Percentiles rank a stretch among this genome's conserved stretches.
phyloP scores from a whole-genome alignment of 768 basidiomycete species.

The Cyclocybe cylindracea region DNA sequence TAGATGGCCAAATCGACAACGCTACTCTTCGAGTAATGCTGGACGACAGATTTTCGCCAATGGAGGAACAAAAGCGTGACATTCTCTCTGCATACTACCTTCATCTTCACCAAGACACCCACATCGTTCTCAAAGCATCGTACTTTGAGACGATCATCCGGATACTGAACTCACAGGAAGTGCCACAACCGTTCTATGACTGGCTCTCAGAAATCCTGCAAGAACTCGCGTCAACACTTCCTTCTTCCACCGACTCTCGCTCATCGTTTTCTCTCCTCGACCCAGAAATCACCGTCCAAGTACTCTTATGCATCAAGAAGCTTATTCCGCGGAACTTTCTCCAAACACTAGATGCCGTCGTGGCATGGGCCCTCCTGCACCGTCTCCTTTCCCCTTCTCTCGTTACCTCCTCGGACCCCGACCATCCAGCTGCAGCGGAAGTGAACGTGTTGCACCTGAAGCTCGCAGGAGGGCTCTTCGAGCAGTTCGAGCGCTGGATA shows the following conservation, averaged over 20 bases:
- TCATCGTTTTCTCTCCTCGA: constrained; percentile 7
- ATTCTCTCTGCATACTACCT: constrained; percentile 29
- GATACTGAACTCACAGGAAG: constrained; percentile 32
- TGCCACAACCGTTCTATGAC: constrained; percentile 30
- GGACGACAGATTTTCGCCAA: constrained; percentile 29
- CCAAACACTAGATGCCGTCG: constrained; percentile 26
- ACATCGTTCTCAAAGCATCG: constrained; percentile 20
- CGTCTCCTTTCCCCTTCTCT: constrained; percentile 22
- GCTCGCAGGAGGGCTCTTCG: constrained; percentile 25
- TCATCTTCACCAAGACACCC: constrained; percentile 25
- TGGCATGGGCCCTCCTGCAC: constrained; percentile 29
- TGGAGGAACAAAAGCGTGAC: constrained; percentile 28
- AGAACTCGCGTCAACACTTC: constrained; percentile 17
- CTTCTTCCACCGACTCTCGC: constrained; percentile 3
- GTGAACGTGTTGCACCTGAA: constrained; percentile 19
- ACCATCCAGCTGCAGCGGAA: constrained; percentile 1
- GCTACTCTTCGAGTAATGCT: constrained; percentile 30
- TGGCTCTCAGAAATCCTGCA: constrained; percentile 31
- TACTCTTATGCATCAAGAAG: constrained; percentile 25
- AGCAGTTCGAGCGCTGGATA: constrained; percentile 26
- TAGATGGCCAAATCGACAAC: constrained; percentile 25
- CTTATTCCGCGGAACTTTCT: constrained; percentile 23
- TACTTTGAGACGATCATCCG: constrained; percentile 29
- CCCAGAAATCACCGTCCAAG: constrained; percentile 25
- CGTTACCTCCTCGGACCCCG: constrained; percentile 6